These are phyloP conservation scores for Gelatoporia subvermispora DNA, from an alignment of 768 basidiomycete species.

Conservation along the genomic window DNA sequence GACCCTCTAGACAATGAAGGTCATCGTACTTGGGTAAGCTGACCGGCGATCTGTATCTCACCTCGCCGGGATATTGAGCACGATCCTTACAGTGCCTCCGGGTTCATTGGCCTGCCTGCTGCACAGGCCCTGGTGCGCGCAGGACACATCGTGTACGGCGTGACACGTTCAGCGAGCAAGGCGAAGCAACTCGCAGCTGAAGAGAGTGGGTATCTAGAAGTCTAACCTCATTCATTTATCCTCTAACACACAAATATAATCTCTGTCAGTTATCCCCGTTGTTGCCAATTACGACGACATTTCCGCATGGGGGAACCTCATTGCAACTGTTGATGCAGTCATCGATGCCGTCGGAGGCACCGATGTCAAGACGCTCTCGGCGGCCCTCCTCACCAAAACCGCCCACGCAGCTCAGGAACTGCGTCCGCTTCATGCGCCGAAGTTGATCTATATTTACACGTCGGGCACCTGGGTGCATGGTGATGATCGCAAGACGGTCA, in stretches of 20 bases:
- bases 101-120: conserved; percentile 40
- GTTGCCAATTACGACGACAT: conserved; percentile 21
- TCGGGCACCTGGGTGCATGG: conserved; percentile 43
- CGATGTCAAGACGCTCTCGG: conserved; percentile 15
- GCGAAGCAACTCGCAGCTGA: conserved; percentile 30
- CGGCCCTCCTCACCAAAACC: conserved; percentile 21
- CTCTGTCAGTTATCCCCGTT: conserved; percentile 32
- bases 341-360: conserved; percentile 28
- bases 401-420: conserved; percentile 18
- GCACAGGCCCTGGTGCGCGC: conserved; percentile 41
- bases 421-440: conserved; percentile 29
- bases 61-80: neutral
- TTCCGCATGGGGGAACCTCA: conserved; percentile 22
- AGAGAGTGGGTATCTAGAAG: conserved; percentile 35
- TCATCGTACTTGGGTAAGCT: conserved; percentile 21
- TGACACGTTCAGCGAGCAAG: conserved; percentile 34
- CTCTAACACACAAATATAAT: neutral
- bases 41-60: neutral
- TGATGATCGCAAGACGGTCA: conserved; percentile 28
- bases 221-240: neutral
- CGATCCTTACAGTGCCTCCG: conserved; percentile 30
- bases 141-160: conserved; percentile 43
- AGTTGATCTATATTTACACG: conserved; percentile 41
- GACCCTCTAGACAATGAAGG: conserved; percentile 15
- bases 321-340: conserved; percentile 30